phyloP scores from a whole-genome alignment of 108 stramenopile genomes.

The Skeletonema potamos region DNA sequence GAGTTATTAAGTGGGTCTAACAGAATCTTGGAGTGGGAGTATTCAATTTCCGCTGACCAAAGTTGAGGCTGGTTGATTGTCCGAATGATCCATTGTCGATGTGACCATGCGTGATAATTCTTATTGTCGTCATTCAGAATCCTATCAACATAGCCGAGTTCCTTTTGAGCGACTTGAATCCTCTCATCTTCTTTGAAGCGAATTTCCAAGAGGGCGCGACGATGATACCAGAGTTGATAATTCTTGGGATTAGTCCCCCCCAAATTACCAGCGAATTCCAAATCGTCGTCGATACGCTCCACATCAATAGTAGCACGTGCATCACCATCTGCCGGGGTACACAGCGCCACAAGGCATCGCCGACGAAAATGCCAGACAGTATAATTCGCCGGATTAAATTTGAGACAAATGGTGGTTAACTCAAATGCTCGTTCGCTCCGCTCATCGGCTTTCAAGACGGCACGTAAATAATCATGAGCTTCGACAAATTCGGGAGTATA shows the following conservation, averaged over 20 bases:
- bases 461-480: conserved; percentile 89
- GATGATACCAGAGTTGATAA: conserved; percentile 99
- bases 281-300: conserved; percentile 53
- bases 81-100: conserved; percentile 89
- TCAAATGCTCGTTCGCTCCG: conserved; percentile 68
- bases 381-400: conserved; percentile 95
- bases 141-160: conserved; percentile 79
- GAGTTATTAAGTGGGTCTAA: conserved; percentile 95
- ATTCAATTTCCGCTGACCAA: conserved; percentile 82
- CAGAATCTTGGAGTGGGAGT: conserved; percentile 58
- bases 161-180: conserved; percentile 51
- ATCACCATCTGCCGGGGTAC: not conserved
- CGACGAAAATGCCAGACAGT: conserved; percentile 97
- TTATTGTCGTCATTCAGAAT: conserved; percentile 91
- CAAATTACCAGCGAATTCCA: conserved; percentile 70
- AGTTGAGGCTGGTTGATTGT: conserved; percentile 52
- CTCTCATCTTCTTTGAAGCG: conserved; percentile 24
- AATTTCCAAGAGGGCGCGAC: conserved; percentile 85
- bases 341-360: conserved; percentile 55
- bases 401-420: conserved; percentile 79
- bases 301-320: conserved; percentile 12
- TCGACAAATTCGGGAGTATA: conserved; percentile 80
- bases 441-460: conserved; percentile 76
- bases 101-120: conserved; percentile 99
- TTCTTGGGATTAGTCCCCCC: conserved; percentile 96